Percentiles rank a stretch among this genome's conserved stretches.
Conservation (phyloP, 2,329 filamentous ascomycete genomes). For the Coniosporium tulheliwenetii region DNA sequence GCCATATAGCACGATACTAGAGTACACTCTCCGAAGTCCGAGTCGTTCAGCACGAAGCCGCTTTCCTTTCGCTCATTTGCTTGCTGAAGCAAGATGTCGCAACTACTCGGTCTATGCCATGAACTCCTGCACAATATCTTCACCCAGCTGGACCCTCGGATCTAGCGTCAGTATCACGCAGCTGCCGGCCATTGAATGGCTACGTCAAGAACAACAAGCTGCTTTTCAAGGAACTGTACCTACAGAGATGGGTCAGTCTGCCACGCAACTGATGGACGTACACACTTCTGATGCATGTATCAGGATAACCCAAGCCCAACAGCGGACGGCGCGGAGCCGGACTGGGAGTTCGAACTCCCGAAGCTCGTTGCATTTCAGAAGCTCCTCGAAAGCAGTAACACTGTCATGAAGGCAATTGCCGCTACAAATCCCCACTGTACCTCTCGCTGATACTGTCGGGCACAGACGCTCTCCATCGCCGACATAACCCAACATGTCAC, state of each 20-base stretch:
- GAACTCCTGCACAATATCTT: constrained; percentile 51
- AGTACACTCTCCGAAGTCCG: too few relatives aligned
- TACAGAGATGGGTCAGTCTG: constrained; percentile 17
- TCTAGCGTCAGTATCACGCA: constrained; percentile 34
- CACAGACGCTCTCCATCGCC: too few relatives aligned
- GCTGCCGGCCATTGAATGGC: constrained; percentile 36
- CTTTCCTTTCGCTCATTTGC: too few relatives aligned
- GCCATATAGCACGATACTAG: too few relatives aligned
- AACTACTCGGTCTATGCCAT: constrained; percentile 34
- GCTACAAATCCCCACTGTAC: too few relatives aligned
- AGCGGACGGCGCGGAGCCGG: constrained; percentile 7
- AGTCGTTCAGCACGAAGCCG: too few relatives aligned
- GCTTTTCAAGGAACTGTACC: constrained; percentile 48
- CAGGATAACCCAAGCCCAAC: constrained; percentile 7
- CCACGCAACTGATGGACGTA: not conserved
- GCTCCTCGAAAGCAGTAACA: constrained; percentile 26
- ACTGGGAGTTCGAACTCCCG: constrained; percentile 22
- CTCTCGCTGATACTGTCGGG: too few relatives aligned
- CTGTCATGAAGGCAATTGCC: constrained; percentile 14
- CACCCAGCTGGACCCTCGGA: constrained; percentile 37
- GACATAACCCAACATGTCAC: too few relatives aligned
- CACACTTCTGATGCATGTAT: too few relatives aligned
- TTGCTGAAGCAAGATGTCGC: constrained; percentile 12
- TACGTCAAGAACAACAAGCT: constrained; percentile 42
- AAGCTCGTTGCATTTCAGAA: constrained; percentile 23